Base-by-base conservation (phyloP, 2,329 filamentous ascomycete species). In the Cryphonectria japonica region DNA sequence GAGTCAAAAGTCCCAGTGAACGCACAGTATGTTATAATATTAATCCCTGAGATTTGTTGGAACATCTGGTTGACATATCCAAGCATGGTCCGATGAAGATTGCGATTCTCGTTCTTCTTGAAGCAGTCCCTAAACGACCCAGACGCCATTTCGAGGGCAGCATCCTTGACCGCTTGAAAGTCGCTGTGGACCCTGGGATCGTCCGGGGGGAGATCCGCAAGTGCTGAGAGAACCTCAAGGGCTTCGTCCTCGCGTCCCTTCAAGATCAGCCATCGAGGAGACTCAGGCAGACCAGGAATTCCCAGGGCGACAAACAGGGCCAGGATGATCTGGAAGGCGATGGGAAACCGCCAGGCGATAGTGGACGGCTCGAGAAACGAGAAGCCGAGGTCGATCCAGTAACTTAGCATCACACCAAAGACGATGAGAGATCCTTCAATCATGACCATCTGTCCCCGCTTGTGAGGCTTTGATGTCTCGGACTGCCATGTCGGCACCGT, bases 381-480 rank as follows among this genome's bases (percentile, higher is more conserved):
- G 14, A 71, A 66, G 16, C 71, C 71, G 13, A 73, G 64, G 41
- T 85, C 83, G 8, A 85, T 78, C 89, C 88, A 91, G 74, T 92
- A 92, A 3, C 86, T 80, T 50, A 90, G 83, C 29, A 90, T 87
- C 0, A 92, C 89, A 75, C 91, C 91, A 64, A 92, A 89, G 72
- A 93, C 92, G 76, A 93, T 93, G 11, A 93, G 79, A 6, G 72
- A 67, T 2, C 70, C 72, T 29, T 73, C 72, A 7, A 73, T 72
- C 72, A 73, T 73, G 41, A 73, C 71, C 71, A 73, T 73, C 29
- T 73, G 71, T 1, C 71, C 71, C 2, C 71, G 66, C 16, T 69
- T 69, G 41, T 73, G 72, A 13, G 69, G 61, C 14, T 73, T 73
- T 0, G 72, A 73, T 4, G 72, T 73, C 54, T 73, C 72, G 6